These are phyloP conservation scores for Nicotiana paniculata DNA, from an alignment of 257 asterid species.

Conservation along the genomic window DNA sequence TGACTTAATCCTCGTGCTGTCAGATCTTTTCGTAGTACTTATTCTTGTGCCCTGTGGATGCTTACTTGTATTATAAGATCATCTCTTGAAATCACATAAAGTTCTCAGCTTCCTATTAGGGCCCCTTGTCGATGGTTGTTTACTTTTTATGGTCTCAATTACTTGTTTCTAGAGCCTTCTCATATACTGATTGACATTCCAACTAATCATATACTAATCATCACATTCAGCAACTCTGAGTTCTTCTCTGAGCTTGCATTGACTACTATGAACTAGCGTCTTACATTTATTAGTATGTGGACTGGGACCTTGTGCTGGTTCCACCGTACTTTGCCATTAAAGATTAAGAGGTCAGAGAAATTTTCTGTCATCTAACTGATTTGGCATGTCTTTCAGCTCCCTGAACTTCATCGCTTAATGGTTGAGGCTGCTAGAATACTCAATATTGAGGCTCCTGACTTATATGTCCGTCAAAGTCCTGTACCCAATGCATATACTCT, in stretches of 20 bases:
- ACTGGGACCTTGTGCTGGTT: neutral
- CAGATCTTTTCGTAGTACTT: neutral
- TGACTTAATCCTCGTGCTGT: neutral
- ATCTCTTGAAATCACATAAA: neutral
- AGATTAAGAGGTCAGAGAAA: neutral
- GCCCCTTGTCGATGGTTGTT: neutral
- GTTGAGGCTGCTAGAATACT: slow-evolving; percentile 66
- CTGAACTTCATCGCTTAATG: slow-evolving; percentile 74
- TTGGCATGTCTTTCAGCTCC: slow-evolving; percentile 47
- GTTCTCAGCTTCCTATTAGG: neutral
- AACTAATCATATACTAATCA: no score
- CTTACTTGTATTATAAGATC: neutral
- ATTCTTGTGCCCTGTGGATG: neutral
- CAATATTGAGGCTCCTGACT: slow-evolving; percentile 71
- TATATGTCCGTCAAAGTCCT: slow-evolving; percentile 89
- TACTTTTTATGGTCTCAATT: neutral
- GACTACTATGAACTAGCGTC: neutral
- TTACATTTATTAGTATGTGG: neutral
- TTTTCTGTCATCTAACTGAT: neutral
- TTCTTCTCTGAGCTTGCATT: neutral
- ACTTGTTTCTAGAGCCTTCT: neutral
- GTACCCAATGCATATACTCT: slow-evolving; percentile 89
- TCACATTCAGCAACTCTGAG: no score
- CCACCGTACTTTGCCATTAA: neutral
- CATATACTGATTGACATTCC: neutral